phyloP scores from a whole-genome alignment of 345 rosid species.

The Eucalyptus cladocalyx region DNA sequence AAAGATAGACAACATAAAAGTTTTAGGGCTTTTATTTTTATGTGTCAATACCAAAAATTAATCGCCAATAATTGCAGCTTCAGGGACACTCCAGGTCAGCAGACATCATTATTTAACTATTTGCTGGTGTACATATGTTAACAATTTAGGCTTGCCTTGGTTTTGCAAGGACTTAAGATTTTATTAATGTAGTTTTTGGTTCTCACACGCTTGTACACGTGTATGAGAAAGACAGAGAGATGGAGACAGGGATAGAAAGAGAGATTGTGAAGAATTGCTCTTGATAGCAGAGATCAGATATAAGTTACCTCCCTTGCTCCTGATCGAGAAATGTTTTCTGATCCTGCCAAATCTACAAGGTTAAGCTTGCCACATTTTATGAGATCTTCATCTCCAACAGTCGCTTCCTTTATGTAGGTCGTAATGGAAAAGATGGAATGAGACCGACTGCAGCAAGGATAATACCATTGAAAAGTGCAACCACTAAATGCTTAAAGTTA shows the following conservation, averaged over 20 bases:
- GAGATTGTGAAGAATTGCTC: background rate
- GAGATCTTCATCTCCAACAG: constrained; percentile 77
- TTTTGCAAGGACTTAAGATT: background rate
- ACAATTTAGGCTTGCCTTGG: background rate
- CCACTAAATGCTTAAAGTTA: background rate
- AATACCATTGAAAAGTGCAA: background rate
- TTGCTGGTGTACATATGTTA: background rate
- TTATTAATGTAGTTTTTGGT: background rate
- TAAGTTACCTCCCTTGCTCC: constrained; percentile 67
- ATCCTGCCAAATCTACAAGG: constrained; percentile 98
- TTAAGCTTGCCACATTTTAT: constrained; percentile 96
- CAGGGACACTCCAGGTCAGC: background rate
- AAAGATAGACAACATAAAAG: background rate
- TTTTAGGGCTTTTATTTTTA: background rate
- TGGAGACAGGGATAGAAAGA: background rate
- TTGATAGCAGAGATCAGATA: background rate
- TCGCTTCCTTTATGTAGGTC: constrained; percentile 65
- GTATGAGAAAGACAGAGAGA: background rate
- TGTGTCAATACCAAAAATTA: background rate
- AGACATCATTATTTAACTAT: background rate
- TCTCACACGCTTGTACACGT: background rate
- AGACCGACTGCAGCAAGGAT: constrained; percentile 53
- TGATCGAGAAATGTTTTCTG: constrained; percentile 84
- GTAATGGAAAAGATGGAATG: constrained; percentile 92
- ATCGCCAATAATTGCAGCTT: background rate